Evolutionary conservation across 805 yeast species (phyloP), one percentile per base, ranked within the genome.

Genomic region (Myxozyma kluyveri): DNA sequence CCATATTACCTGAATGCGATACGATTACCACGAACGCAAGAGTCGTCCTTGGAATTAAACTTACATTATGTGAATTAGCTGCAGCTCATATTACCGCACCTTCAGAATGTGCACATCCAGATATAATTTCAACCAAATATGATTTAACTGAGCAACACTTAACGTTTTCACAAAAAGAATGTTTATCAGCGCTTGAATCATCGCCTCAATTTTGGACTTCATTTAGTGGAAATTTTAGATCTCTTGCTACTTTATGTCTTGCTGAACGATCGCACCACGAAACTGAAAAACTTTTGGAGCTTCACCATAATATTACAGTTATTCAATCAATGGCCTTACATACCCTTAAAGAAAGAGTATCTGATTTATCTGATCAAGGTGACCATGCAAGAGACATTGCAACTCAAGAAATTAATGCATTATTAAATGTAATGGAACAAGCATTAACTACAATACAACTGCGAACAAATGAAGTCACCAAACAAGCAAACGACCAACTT

Each of bases 121-220:
- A n/a, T n/a, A n/a, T n/a, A n/a, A n/a, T n/a, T n/a, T n/a, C n/a
- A n/a, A 29, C 33, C 33, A 9, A 9, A 14, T 29, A 29, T 14
- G 33, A 29, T 29, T 14, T 29, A 29, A 9, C 33, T 29, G 33
- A 9, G 12, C 12, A 9, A 14, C n/a, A n/a, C n/a, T n/a, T n/a
- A n/a, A 14, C 38, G 22, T 2, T 5, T 7, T 47, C 41, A n/a
- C 45, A 50, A 6, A 33, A 42, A n/a, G 21, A 27, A 18, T 60
- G 63, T 38, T 26, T 59, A 22, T 26, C 23, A 18, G 47, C 31
- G 18, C 26, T 60, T 33, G 38, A 56, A 22, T 35, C 31, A 6
- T 42, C 50, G 24, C 62, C 63, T 6, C 63, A 60, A 41, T 45
- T 53, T 44, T 60, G 63, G 63, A 56, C 63, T 2, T 59, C 63